Evolutionary conservation across 768 basidiomycete species (phyloP).

Genomic region (Rossbeevera mucosa): DNA sequence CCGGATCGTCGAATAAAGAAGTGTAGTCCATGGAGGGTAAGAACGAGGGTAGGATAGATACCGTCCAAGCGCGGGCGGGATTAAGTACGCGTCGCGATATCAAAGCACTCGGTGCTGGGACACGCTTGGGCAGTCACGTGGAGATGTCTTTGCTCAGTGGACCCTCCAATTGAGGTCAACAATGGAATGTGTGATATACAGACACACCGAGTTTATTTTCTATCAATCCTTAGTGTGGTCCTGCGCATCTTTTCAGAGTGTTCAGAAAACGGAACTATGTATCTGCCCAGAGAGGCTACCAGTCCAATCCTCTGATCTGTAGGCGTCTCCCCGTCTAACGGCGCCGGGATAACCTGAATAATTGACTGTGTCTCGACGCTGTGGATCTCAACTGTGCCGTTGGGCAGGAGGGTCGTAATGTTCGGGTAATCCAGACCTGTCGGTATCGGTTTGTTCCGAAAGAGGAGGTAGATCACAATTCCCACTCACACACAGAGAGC

Average conservation of each 20-base stretch:
- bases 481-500: slow-evolving; percentile 61
- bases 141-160: slow-evolving; percentile 2
- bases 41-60: background rate
- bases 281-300: slow-evolving; percentile 32
- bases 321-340: slow-evolving; percentile 23
- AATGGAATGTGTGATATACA: slow-evolving; percentile 13
- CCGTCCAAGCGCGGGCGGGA: slow-evolving; percentile 3
- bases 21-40: slow-evolving; percentile 8
- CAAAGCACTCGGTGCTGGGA: slow-evolving; percentile 24
- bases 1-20: slow-evolving; percentile 7
- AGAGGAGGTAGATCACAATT: background rate
- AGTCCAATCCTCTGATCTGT: slow-evolving; percentile 28
- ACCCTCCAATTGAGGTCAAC: slow-evolving; percentile 5
- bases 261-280: slow-evolving; percentile 40
- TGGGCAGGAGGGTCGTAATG: slow-evolving; percentile 70
- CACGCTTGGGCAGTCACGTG: slow-evolving; percentile 28
- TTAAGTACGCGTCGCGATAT: slow-evolving; percentile 8
- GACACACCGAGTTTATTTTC: slow-evolving; percentile 23
- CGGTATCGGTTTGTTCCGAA: background rate
- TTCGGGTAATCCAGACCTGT: slow-evolving; percentile 80
- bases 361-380: slow-evolving; percentile 68
- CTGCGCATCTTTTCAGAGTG: slow-evolving; percentile 38
- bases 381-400: slow-evolving; percentile 79
- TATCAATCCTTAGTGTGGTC: slow-evolving; percentile 27
- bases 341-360: slow-evolving; percentile 62